Conservation (phyloP, 1,284 basidiomycete genomes). For the Ceratobasidium papillatum region DNA sequence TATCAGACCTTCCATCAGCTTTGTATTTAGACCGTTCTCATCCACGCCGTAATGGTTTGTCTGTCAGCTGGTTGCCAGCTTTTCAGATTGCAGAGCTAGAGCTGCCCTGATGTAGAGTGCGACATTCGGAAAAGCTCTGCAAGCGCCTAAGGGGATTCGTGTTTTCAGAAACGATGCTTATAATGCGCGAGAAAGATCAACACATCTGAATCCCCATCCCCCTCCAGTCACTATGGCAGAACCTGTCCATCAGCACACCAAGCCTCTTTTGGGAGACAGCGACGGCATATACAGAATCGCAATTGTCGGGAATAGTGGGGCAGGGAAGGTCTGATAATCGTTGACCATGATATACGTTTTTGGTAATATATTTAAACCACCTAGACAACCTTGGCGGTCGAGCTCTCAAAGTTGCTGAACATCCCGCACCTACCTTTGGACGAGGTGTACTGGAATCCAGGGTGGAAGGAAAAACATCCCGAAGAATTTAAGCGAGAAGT, state of each 20-base stretch:
- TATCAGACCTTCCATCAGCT: no score
- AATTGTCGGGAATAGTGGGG: slow-evolving; percentile 24
- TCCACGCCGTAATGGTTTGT: no score
- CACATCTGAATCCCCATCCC: no score
- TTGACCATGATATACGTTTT: background rate
- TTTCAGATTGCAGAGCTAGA: no score
- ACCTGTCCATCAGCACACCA: background rate
- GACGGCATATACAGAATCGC: slow-evolving; percentile 21
- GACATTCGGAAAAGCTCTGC: no score
- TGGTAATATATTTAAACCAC: background rate
- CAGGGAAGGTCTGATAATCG: slow-evolving; percentile 18
- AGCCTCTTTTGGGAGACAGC: slow-evolving; percentile 10
- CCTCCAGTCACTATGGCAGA: no score
- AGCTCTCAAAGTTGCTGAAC: slow-evolving; percentile 6
- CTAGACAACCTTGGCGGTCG: slow-evolving; percentile 12
- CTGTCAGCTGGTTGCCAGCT: no score
- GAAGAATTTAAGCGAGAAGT: slow-evolving; percentile 9
- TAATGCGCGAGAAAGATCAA: no score
- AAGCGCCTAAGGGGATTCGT: no score
- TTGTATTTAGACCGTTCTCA: no score
- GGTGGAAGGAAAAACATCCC: background rate
- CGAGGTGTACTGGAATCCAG: slow-evolving; percentile 23
- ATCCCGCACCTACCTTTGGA: slow-evolving; percentile 18
- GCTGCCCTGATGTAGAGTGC: no score
- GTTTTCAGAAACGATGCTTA: no score